Evolutionary conservation across 2,329 filamentous ascomycete species (phyloP).

Genomic region (Diaporthe sp.): DNA sequence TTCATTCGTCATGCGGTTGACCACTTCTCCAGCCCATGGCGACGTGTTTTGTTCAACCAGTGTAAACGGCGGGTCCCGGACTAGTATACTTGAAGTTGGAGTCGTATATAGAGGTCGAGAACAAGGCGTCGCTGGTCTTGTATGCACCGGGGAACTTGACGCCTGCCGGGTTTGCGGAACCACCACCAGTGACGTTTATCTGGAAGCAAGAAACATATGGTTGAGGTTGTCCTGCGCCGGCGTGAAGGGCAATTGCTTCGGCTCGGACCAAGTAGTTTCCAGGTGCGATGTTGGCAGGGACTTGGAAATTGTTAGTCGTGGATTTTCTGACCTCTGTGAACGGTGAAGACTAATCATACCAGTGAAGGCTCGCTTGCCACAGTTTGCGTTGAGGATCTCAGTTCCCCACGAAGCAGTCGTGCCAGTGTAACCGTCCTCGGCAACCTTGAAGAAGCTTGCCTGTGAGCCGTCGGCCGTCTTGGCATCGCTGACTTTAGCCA

Average conservation of each 20-base stretch:
- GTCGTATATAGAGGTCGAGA: slow-evolving; percentile 29
- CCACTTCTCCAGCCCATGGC: not conserved
- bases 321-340: too few relatives aligned
- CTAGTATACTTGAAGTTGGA: slow-evolving; percentile 33
- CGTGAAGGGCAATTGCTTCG: slow-evolving; percentile 60
- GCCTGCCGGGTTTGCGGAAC: slow-evolving; percentile 56
- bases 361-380: slow-evolving; percentile 52
- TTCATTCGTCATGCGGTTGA: not conserved
- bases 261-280: slow-evolving; percentile 60
- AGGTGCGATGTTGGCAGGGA: slow-evolving; percentile 56
- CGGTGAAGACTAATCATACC: not conserved
- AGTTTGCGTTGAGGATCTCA: slow-evolving; percentile 47
- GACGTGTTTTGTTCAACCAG: not conserved
- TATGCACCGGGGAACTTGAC: slow-evolving; percentile 65
- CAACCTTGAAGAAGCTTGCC: slow-evolving; percentile 66
- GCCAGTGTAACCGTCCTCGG: slow-evolving; percentile 62
- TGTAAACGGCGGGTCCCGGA: slow-evolving; percentile 28
- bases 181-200: slow-evolving; percentile 60
- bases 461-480: slow-evolving; percentile 57
- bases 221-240: slow-evolving; percentile 43
- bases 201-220: slow-evolving; percentile 47
- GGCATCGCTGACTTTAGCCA: slow-evolving; percentile 64
- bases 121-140: slow-evolving; percentile 48
- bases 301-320: slow-evolving; percentile 40
- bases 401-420: slow-evolving; percentile 59